Base-by-base conservation (phyloP, 2,329 filamentous ascomycete species). In the Trichoderma sp. region DNA sequence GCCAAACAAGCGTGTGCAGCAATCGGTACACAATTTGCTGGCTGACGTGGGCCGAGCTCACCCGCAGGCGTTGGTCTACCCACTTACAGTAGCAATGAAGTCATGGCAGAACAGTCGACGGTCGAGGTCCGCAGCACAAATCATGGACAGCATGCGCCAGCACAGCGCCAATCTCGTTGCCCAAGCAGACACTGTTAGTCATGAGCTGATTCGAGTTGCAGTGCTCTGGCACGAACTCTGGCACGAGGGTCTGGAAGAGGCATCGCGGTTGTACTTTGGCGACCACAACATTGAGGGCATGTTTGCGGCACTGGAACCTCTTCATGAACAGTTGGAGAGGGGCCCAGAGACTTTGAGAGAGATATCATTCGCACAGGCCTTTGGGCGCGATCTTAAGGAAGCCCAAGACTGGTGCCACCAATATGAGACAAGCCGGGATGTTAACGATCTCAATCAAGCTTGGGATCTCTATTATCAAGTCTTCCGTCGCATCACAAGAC, bases 391-490 rank as follows among this genome's bases (percentile, higher is more conserved):
- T 79, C 87, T 99, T 26, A 92, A 93, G 72, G 97, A 99, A 81
- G 97, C 96, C 9, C 92, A 94, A 73, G 95, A 98, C 76, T 99
- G 96, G 92, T 99, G 96, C 80, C 91, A 93, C 73, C 93, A 97
- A 68, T 99, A 97, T 82, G 92, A 93, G 77, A 89, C 90, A 53
- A 96, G 93, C n/a, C 88, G 91, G 65, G 96, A 99, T 78, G 90
- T 96, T 73, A 95, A 93, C 62, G 97, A 99, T 80, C 88, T 99
- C 59, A 99, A 98, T 79, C 94, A 97, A 81, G 96, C 96, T 7
- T 99, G 96, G 96, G 97, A 99, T 82, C 88, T 99, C 15, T 99
- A 99, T 82, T 99, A 99, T 82, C 94, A 97, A 75, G 96, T 98
- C 1, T 99, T 99, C 89, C 91, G 95, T 73, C 93, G 97, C 79